A percentile compares a stretch with the other conserved stretches of the same genome.
phyloP scores from a whole-genome alignment of 2,329 filamentous ascomycete species.

The Thelonectria discophora region DNA sequence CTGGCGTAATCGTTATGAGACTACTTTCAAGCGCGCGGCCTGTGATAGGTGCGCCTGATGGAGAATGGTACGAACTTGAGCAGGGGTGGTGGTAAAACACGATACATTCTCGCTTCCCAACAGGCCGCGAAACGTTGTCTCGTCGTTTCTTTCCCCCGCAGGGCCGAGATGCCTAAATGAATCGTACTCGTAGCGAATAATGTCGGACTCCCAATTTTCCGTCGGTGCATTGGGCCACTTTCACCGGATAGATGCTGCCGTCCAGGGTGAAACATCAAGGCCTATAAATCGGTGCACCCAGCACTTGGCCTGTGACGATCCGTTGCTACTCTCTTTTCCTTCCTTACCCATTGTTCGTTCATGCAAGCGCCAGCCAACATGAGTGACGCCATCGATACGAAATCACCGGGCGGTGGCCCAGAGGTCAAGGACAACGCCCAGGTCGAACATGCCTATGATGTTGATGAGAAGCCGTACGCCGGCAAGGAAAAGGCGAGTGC shows the following conservation, averaged over 20 bases:
- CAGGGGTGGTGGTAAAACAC: too few species aligned
- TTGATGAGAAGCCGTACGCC: conserved; percentile 31
- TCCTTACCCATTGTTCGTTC: conserved; percentile 25
- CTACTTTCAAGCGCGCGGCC: conserved; percentile 2
- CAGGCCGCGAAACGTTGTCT: too few species aligned
- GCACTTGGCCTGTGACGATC: conserved; percentile 15
- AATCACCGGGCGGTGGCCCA: conserved; percentile 23
- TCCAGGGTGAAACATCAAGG: conserved; percentile 1
- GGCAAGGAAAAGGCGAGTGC: conserved; percentile 35
- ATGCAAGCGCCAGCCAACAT: conserved; percentile 29
- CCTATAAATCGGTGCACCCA: conserved; percentile 12
- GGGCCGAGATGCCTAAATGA: conserved; percentile 37
- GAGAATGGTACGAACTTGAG: conserved; percentile 15
- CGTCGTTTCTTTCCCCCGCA: too few species aligned
- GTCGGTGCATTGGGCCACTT: conserved; percentile 9
- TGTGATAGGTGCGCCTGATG: conserved; percentile 34
- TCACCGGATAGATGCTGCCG: neutral
- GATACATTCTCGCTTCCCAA: too few species aligned
- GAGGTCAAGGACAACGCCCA: conserved; percentile 29
- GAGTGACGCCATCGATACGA: conserved; percentile 24
- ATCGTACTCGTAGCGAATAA: conserved; percentile 18
- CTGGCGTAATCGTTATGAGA: conserved; percentile 16
- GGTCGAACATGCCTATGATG: conserved; percentile 33
- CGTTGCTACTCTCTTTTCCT: neutral
- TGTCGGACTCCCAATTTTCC: conserved; percentile 5